These are phyloP conservation scores for Pseudozyma hubeiensis DNA, from an alignment of 1,284 basidiomycete genomes.

Conservation along the genomic window DNA sequence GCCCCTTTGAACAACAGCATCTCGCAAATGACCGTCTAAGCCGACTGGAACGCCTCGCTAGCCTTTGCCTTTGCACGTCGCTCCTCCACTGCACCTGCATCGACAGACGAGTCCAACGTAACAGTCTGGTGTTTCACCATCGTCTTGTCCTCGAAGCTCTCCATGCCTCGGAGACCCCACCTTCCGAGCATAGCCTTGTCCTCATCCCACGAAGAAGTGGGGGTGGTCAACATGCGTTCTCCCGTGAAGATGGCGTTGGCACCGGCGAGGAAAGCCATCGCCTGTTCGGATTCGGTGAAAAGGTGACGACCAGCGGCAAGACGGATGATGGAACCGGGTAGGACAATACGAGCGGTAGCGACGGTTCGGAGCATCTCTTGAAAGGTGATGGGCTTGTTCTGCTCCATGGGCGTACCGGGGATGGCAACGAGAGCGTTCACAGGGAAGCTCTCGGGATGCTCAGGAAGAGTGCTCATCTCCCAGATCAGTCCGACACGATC, in stretches of 20 bases:
- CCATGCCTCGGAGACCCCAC: slow-evolving; percentile 93
- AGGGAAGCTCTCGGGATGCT: slow-evolving; percentile 97
- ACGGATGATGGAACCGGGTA: slow-evolving; percentile 91
- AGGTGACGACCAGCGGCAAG: slow-evolving; percentile 93
- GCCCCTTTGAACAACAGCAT: no score
- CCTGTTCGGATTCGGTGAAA: slow-evolving; percentile 90
- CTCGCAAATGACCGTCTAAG: slow-evolving; percentile 4
- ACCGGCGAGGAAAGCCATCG: slow-evolving; percentile 98
- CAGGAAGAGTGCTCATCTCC: slow-evolving; percentile 88
- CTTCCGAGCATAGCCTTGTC: slow-evolving; percentile 93
- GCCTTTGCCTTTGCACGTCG: slow-evolving; percentile 44
- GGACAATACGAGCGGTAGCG: slow-evolving; percentile 90
- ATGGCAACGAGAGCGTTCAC: slow-evolving; percentile 88
- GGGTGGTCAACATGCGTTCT: slow-evolving; percentile 95
- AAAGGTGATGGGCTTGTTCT: slow-evolving; percentile 73
- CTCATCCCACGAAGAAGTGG: slow-evolving; percentile 75
- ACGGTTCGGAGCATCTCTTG: slow-evolving; percentile 92
- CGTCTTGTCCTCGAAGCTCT: slow-evolving; percentile 73
- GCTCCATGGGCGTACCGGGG: slow-evolving; percentile 74
- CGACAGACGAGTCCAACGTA: slow-evolving; percentile 18
- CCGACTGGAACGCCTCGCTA: slow-evolving; percentile 40
- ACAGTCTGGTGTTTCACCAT: slow-evolving; percentile 42
- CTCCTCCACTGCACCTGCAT: slow-evolving; percentile 29
- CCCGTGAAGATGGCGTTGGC: slow-evolving; percentile 99
- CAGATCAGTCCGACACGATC: slow-evolving; percentile 94